These are phyloP conservation scores for Triticum turgidum DNA, from an alignment of 176 grass and related monocot genomes.

Conservation along the genomic window DNA sequence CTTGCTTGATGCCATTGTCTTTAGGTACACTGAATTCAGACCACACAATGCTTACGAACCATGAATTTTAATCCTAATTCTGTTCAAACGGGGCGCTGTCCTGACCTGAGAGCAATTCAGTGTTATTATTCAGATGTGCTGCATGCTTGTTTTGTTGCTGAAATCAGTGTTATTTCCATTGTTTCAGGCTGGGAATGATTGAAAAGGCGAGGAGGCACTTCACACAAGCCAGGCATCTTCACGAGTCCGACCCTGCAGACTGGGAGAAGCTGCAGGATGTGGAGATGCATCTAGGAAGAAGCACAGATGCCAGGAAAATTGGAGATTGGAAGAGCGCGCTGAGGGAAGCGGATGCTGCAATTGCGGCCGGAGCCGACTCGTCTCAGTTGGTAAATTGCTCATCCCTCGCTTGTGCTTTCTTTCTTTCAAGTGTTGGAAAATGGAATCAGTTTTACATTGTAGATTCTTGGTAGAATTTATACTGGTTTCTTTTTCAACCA, in stretches of 20 bases:
- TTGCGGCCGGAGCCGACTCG: slow-evolving; percentile 71
- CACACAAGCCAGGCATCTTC: slow-evolving; percentile 49
- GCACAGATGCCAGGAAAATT: slow-evolving; percentile 67
- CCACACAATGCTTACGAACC: slow-evolving; percentile 36
- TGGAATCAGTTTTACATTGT: slow-evolving; percentile 9
- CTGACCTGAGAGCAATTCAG: not conserved
- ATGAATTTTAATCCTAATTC: slow-evolving; percentile 23
- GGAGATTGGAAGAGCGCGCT: slow-evolving; percentile 82
- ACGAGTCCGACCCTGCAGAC: slow-evolving; percentile 55
- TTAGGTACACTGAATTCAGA: slow-evolving; percentile 35
- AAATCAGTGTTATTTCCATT: slow-evolving; percentile 27
- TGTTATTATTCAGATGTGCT: not conserved
- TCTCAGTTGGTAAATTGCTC: slow-evolving; percentile 59
- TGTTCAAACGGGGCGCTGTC: slow-evolving; percentile 3
- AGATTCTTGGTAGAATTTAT: slow-evolving; percentile 24
- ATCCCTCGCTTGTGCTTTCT: not conserved
- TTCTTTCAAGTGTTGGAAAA: not conserved
- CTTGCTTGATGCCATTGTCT: slow-evolving; percentile 32
- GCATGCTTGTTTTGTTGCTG: slow-evolving; percentile 11
- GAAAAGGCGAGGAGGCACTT: slow-evolving; percentile 71
- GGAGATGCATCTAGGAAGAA: slow-evolving; percentile 62
- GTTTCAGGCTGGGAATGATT: slow-evolving; percentile 66
- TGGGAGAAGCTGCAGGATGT: slow-evolving; percentile 77
- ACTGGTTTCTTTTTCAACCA: slow-evolving; percentile 15
- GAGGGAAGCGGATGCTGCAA: slow-evolving; percentile 90